A percentile compares a stretch with the other conserved stretches of the same genome.
phyloP scores from a whole-genome alignment of 371 early-diverging fungal genomes.

The Mortierella sp. region DNA sequence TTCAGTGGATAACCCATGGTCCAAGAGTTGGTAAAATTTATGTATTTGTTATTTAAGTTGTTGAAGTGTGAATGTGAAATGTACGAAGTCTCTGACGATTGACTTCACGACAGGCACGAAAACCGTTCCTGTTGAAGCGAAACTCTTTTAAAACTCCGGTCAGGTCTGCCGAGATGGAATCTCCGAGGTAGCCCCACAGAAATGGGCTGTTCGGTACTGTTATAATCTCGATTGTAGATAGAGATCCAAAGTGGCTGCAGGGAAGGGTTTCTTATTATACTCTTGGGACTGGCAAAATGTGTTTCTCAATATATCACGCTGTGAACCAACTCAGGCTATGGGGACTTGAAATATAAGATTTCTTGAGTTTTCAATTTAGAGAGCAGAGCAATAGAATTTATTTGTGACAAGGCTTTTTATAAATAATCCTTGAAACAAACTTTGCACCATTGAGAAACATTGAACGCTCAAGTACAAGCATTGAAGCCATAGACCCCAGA shows the following conservation, averaged over 20 bases:
- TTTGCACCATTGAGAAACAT: too few species aligned
- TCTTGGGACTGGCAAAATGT: conserved; percentile 8
- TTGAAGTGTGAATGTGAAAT: neutral
- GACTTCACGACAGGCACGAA: conserved; percentile 28
- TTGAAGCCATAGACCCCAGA: too few species aligned
- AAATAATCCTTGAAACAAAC: too few species aligned
- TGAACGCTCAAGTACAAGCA: too few species aligned
- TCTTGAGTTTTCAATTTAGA: neutral
- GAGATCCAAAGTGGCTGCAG: neutral
- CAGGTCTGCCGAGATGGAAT: conserved; percentile 41
- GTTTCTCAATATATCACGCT: neutral
- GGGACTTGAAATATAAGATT: neutral
- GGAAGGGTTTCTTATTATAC: neutral
- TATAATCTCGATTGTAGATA: conserved; percentile 13
- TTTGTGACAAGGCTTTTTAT: neutral
- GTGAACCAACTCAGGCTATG: neutral
- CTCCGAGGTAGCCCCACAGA: conserved; percentile 20
- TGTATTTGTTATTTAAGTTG: too few species aligned
- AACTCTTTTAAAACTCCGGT: conserved; percentile 40
- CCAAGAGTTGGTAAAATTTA: too few species aligned
- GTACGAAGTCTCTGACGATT: conserved; percentile 41
- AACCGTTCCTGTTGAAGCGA: conserved; percentile 42
- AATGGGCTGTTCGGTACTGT: conserved; percentile 14
- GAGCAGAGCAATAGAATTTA: neutral
- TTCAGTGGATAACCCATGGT: too few species aligned